Evolutionary conservation across 441 rosid genomes (phyloP).

Genomic region (Macaranga tanarius): DNA sequence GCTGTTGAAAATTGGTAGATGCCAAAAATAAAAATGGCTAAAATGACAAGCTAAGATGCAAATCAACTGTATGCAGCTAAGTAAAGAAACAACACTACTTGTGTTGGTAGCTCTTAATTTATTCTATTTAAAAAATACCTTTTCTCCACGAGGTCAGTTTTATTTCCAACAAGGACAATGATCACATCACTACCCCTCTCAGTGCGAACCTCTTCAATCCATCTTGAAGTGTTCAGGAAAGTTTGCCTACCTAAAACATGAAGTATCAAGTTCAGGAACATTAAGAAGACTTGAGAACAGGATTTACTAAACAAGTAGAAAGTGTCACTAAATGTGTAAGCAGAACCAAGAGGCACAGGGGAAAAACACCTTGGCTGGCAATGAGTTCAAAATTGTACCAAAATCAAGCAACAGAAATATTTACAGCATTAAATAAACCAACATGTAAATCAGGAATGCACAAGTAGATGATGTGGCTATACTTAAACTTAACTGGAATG

Average conservation of each 20-base stretch:
- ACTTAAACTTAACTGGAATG: no score
- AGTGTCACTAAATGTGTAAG: not conserved
- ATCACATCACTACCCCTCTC: constrained; percentile 93
- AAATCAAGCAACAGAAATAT: constrained; percentile 4
- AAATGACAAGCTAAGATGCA: not conserved
- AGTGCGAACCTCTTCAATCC: constrained; percentile 88
- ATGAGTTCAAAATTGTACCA: not conserved
- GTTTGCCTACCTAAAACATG: constrained; percentile 63
- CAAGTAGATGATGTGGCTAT: not conserved
- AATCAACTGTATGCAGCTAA: constrained; percentile 1
- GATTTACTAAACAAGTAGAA: not conserved
- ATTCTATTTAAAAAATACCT: constrained; percentile 39
- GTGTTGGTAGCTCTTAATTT: not conserved
- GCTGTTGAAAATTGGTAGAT: not conserved
- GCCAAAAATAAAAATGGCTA: not conserved
- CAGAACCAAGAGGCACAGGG: not conserved
- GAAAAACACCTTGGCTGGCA: not conserved
- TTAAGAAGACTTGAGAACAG: not conserved
- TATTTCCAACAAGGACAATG: constrained; percentile 86
- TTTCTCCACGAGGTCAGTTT: constrained; percentile 88
- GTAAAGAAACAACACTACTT: no score
- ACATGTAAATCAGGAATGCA: not conserved
- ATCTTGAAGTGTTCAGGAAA: constrained; percentile 72
- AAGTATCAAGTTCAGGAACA: constrained; percentile 18
- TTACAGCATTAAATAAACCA: not conserved